Percentiles rank a stretch among this genome's conserved stretches.
Conservation (phyloP, 768 basidiomycete species). For the Podaxis pistillaris region DNA sequence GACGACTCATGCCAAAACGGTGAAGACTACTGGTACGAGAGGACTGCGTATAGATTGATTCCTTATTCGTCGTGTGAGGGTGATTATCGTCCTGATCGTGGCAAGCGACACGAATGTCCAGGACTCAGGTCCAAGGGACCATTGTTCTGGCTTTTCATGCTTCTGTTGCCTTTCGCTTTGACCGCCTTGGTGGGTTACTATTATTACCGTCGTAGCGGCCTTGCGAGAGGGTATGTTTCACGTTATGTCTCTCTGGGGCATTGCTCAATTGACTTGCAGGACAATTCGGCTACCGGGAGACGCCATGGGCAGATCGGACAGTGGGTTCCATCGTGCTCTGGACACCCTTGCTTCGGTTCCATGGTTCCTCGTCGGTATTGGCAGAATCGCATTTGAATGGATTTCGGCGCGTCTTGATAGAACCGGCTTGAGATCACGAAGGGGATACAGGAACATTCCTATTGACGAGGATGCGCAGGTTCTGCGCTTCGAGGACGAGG, state of each 20-base stretch:
- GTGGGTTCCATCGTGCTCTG: conserved; percentile 28
- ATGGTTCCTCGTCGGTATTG: conserved; percentile 83
- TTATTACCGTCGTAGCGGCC: conserved; percentile 75
- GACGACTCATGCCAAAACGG: conserved; percentile 63
- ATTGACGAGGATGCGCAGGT: conserved; percentile 90
- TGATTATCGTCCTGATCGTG: conserved; percentile 77
- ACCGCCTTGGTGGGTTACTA: conserved; percentile 77
- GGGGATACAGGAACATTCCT: conserved; percentile 75
- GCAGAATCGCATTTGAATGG: conserved; percentile 71
- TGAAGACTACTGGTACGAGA: conserved; percentile 89
- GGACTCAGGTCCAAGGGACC: conserved; percentile 70
- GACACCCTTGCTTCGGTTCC: conserved; percentile 85
- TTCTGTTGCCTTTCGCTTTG: conserved; percentile 74
- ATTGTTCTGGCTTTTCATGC: conserved; percentile 82
- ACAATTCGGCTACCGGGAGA: conserved; percentile 76
- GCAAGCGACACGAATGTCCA: conserved; percentile 74
- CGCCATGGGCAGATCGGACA: background rate
- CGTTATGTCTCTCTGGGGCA: background rate
- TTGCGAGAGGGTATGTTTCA: conserved; percentile 66
- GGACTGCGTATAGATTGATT: conserved; percentile 88
- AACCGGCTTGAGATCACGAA: conserved; percentile 42
- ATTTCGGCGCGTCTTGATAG: conserved; percentile 47
- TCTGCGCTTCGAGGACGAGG: conserved; percentile 81
- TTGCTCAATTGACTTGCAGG: conserved; percentile 32
- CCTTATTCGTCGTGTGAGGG: conserved; percentile 86